Base-by-base conservation (phyloP, 1,284 basidiomycete genomes). In the Trametes versicolor region DNA sequence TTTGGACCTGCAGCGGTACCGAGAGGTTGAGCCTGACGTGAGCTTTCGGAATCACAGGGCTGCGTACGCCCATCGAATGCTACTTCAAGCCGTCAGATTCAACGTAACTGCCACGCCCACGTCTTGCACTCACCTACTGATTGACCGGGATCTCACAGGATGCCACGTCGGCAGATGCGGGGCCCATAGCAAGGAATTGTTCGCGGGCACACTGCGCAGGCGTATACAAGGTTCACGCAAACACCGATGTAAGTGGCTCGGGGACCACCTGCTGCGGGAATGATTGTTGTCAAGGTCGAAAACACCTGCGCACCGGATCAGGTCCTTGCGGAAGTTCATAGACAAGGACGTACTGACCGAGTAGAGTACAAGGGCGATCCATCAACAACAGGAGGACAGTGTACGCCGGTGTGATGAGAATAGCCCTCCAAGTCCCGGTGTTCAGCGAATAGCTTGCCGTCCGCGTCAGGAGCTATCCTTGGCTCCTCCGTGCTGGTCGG, bases 281-380 rank as follows among this genome's bases (percentile, higher is more conserved):
- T 55, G 53, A 55, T 55, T 19, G 53, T 55, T 23, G 53, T 41
- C 23, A 55, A 25, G 23, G 21, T n/a, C 25, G 23, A 32, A 4
- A 21, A 36, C 39, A 7, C 7, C 37, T 43, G 19, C 29, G 39
- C 17, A 7, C 15, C 37, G 37, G 53, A 39, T 37, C 23, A 25
- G 23, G 52, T 4, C 36, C 36, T 15, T 4, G 21, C 2, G 3
- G 25, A 36, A 4, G n/a, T 52, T 13, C 34, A 52, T 23, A 37
- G 32, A 52, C 32, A 52, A 52, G n/a, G 51, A 37, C 12, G n/a
- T 36, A 37, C 34, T 34, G 21, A 37, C 51, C 9, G 19, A 36
- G 51, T 12, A 52, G 19, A 36, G 51, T 12, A 52, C 51, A 52
- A 52, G 34, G 51, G 4, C n/a, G 51, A 25, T 50, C 48, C 23